Evolutionary conservation across 768 basidiomycete species (phyloP), one percentile per base, ranked within the genome.

Genomic region (Tylopilus felleus): DNA sequence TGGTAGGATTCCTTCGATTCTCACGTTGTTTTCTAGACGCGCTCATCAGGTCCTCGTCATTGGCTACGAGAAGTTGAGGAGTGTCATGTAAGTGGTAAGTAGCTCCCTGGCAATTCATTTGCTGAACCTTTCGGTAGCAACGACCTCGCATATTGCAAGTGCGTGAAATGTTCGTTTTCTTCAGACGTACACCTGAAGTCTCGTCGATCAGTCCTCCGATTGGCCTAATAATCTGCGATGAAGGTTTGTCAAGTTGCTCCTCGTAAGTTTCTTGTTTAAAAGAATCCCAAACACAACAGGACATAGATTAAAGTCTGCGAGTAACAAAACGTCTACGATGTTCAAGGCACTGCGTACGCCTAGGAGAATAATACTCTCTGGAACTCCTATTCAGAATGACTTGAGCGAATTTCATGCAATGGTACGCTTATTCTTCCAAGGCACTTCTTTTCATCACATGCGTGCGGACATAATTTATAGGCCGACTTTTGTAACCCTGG

Each of bases 331-430:
- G 0, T 87, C 87, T 2, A 79, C 81, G 45, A 90, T 94, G 81
- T 91, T 99, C 64, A 84, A 86, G 48, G 78, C 80, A 5, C 74
- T 99, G 27, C 78, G 79, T 45, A 93, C 92, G 2, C 80, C 78
- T 12, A 77, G 91, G 22, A 75, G 96, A 35, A 79, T 98, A 57
- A 95, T 99, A 35, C 76, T 99, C 4, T 94, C 94, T 1, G 97
- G 97, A 29, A 99, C 97, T 1, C 97, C 97, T 1, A 90, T 99
- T 39, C 97, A 98, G 68, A 99, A 99, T 70, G 93, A 98, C 68
- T 73, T 99, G 27, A 77, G 88, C 58, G 97, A 99, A 70, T 96
- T 96, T 65, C 96, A 97, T 71, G 82, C 93, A 5, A 98, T 98
- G 96, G 94, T 93, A 59, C 58, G 80, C 63, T 35, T 19, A 16